Base-by-base conservation (phyloP, 208 protist species). In the Ichthyophonus hoferi region DNA sequence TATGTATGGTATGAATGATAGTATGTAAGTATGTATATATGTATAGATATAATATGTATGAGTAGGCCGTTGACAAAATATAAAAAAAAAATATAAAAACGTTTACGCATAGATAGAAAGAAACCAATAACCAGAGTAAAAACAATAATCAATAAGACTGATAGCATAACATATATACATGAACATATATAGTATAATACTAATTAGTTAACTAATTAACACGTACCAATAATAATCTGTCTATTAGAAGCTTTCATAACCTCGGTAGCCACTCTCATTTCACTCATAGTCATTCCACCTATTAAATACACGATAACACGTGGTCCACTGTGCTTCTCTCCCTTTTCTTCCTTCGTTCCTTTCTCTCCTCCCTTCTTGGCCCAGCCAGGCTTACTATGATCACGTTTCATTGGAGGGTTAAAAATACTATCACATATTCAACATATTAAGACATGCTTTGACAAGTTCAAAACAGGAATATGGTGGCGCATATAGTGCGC, bases 341-440 rank as follows among this genome's bases (percentile, higher is more conserved):
- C 40, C 39, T 85, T 85, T 39, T 85, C 81, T 34, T 85, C 38
- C 81, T 85, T 85, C n/a, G 24, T 37, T 0, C 41, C 41, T 50
- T n/a, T n/a, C n/a, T 24, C 79, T 0, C 38, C 38, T 38, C 50
- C 50, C 50, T 17, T 39, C 83, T 87, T 58, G 17, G 83, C 83
- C 83, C 83, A 87, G 7, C 83, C 83, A n/a, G 83, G 83, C 31
- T 77, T 58, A 35, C 83, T 87, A 38, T 24, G 43, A 31, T 3
- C 43, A 67, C 43, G 3, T 24, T 3, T 67, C 12, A 24, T 24
- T 24, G 3, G 43, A 31, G 43, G 43, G 12, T 3, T 3, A 67
- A 24, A 31, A 24, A 24, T 24, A 67, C 43, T 67, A 24, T 3
- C 43, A 24, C 12, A 24, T 67, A 24, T 67, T 24, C 24, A 24